Evolutionary conservation across 2,329 filamentous ascomycete genomes (phyloP), one percentile per base, ranked within the genome.

Genomic region (Pestalotiopsis fici): DNA sequence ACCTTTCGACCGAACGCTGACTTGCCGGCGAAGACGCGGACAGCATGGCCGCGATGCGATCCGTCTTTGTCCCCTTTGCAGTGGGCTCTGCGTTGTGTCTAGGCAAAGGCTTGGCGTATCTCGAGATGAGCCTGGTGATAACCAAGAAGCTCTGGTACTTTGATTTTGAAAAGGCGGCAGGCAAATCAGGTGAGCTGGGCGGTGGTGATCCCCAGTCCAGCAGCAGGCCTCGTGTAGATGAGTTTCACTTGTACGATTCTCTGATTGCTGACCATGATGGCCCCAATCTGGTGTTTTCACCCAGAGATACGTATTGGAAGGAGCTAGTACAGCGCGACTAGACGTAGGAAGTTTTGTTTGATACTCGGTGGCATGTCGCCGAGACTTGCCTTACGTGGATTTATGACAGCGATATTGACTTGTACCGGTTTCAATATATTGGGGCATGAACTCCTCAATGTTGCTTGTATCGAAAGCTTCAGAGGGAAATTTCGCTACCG

Each of bases 71-170:
- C 9, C 76, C 80, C 1, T 82, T 82, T 64, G 76, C 74, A 5
- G 66, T 77, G 0, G 80, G 80, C 0, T 75, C 78, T 1, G 70
- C 78, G 21, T 72, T 71, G 27, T 82, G 80, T 60, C 71, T 78
- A 21, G 79, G 78, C 1, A 78, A 77, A 61, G 67, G 65, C 4
- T 69, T 76, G 50, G 74, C 74, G 2, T 66, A 72, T 43, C 67
- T 72, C 18, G 69, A 72, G 60, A 28, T 43, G n/a, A 70, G 69
- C 59, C 67, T 74, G 13, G 68, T 66, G 2, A 56, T 73, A 57
- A 72, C 72, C 1, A 71, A 69, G 64, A 66, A 69, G 18, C 62
- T 74, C 13, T 69, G 57, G 65, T 70, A 71, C 31, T 69, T 71
- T 39, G 69, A 70, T 23, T 71, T 71, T 13, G 59, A 62, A 31